Percentiles rank a stretch among this genome's conserved stretches.
phyloP scores from a whole-genome alignment of 1,284 basidiomycete species.

The Sphagnurus paluster region DNA sequence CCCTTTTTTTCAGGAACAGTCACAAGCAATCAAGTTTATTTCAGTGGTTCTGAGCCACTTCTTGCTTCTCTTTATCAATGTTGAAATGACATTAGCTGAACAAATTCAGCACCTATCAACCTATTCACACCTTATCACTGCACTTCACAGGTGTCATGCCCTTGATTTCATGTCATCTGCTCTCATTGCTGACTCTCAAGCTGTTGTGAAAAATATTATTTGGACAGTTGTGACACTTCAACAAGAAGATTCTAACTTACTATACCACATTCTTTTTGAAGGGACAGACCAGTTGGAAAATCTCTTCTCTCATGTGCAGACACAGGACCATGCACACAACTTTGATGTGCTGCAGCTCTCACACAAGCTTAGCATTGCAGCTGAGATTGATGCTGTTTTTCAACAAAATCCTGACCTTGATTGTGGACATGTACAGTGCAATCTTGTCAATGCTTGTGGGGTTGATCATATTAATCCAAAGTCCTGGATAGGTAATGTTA shows the following conservation, averaged over 20 bases:
- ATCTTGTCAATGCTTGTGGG: conserved; percentile 20
- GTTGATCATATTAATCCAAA: conserved; percentile 31
- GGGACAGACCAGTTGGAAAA: conserved; percentile 32
- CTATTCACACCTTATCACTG: conserved; percentile 25
- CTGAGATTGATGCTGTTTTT: conserved; percentile 25
- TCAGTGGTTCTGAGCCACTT: conserved; percentile 21
- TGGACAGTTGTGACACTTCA: conserved; percentile 24
- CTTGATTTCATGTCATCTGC: conserved; percentile 22
- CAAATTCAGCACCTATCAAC: conserved; percentile 27
- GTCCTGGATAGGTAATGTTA: conserved; percentile 28
- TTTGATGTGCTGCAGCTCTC: conserved; percentile 30
- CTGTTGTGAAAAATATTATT: conserved; percentile 28
- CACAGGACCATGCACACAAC: conserved; percentile 32
- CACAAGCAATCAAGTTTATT: background rate
- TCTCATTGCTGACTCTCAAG: conserved; percentile 29
- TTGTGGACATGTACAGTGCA: conserved; percentile 21
- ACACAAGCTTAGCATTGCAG: conserved; percentile 27
- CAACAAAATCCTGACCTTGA: conserved; percentile 27
- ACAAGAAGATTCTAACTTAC: conserved; percentile 8
- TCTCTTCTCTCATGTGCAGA: conserved; percentile 28
- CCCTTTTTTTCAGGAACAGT: background rate
- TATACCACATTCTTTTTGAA: conserved; percentile 26
- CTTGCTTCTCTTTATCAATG: conserved; percentile 26
- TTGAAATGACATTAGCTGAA: conserved; percentile 21
- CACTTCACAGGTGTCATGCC: conserved; percentile 22